Evolutionary conservation across 2,329 filamentous ascomycete genomes (phyloP).

Genomic region (Thelonectria discophora): DNA sequence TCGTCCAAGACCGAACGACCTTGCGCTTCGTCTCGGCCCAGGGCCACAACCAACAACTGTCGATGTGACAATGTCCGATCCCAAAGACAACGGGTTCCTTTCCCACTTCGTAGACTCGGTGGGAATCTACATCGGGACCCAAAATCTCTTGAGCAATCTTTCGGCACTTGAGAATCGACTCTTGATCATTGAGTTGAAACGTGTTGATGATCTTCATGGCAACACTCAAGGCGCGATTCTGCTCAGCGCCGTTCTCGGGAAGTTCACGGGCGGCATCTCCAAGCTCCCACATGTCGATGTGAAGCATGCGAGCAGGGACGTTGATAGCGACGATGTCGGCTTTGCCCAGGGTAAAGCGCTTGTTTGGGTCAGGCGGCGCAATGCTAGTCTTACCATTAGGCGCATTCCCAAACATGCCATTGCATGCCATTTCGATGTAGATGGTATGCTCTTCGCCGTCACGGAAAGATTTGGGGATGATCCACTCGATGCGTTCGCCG

Average conservation of each 20-base stretch:
- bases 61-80: conserved; percentile 97
- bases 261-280: conserved; percentile 92
- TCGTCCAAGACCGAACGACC: conserved; percentile 94
- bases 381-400: conserved; percentile 80
- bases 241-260: conserved; percentile 85
- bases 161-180: conserved; percentile 80
- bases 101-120: conserved; percentile 82
- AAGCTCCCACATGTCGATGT: conserved; percentile 96
- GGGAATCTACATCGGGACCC: conserved; percentile 81
- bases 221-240: conserved; percentile 84
- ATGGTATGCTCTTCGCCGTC: conserved; percentile 89
- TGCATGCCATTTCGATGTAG: conserved; percentile 98
- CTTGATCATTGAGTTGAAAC: conserved; percentile 82
- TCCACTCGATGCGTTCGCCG: conserved; percentile 90
- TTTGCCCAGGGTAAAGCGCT: conserved; percentile 76
- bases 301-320: conserved; percentile 80
- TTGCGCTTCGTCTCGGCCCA: conserved; percentile 98
- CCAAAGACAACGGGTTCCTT: conserved; percentile 82
- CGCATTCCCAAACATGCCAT: conserved; percentile 97
- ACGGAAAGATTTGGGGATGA: conserved; percentile 81
- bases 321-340: conserved; percentile 93
- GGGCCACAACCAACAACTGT: conserved; percentile 98
- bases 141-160: conserved; percentile 86
- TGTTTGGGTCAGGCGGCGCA: conserved; percentile 87
- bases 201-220: conserved; percentile 89